These are phyloP conservation scores for Echium plantagineum DNA, from an alignment of 257 asterid genomes.

Conservation along the genomic window DNA sequence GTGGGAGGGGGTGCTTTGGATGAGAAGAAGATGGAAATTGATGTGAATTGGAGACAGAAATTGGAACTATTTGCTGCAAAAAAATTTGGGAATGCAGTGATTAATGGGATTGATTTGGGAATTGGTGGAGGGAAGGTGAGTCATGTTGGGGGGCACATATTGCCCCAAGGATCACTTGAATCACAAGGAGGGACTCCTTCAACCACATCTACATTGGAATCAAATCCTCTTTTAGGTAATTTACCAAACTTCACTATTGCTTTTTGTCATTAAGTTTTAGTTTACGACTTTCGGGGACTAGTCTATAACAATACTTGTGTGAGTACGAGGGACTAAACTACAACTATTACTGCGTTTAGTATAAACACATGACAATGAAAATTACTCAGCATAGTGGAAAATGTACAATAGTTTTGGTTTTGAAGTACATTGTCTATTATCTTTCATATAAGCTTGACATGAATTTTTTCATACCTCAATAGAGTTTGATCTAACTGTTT, in stretches of 20 bases:
- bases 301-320: no score
- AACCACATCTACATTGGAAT: conserved; percentile 46
- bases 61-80: conserved; percentile 31
- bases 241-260: background rate
- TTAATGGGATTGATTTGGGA: conserved; percentile 30
- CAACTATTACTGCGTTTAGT: no score
- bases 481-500: no score
- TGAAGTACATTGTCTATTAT: no score
- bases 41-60: conserved; percentile 43
- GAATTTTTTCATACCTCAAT: no score
- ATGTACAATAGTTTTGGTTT: background rate
- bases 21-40: conserved; percentile 49
- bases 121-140: conserved; percentile 40
- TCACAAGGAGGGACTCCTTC: conserved; percentile 79
- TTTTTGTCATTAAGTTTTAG: no score
- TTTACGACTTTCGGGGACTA: no score
- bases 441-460: no score
- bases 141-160: conserved; percentile 20
- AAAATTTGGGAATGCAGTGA: conserved; percentile 24
- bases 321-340: no score
- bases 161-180: conserved; percentile 51
- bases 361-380: no score
- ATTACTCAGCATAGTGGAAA: no score
- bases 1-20: conserved; percentile 36
- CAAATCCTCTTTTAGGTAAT: conserved; percentile 58